Base-by-base conservation (phyloP, 805 yeast species). In the Kuraishia piskuri region DNA sequence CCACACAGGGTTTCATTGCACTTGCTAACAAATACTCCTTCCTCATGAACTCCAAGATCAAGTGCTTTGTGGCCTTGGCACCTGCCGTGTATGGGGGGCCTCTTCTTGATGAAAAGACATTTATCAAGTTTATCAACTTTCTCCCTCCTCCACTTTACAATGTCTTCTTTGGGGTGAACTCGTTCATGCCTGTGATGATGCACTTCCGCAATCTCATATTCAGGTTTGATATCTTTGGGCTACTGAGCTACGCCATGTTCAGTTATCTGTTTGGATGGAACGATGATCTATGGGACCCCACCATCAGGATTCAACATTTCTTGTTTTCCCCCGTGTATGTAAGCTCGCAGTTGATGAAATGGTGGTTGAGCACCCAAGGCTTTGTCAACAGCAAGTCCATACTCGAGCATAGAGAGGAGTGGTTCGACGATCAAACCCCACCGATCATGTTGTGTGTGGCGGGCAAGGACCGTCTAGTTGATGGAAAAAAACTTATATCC, bases 21-120 rank as follows among this genome's bases (percentile, higher is more conserved):
- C 70, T 94, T 37, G 77, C 86, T 19, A 70, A 72, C 52, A 77
- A 76, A 44, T 64, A 65, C 47, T 48, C 64, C 26, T 73, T 78
- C 52, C 66, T 68, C 17, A 59, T 80, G 44, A 80, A 82, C 49
- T 68, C 71, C 3, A 83, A 82, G 56, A 66, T 92, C 20, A 84
- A 83, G 53, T 76, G 79, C 52, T 88, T 89, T 62, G 73, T 88
- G 25, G 88, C 92, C 0, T 68, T 92, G 52, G 88, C 97, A 0
- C 98, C 99, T 0, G 98, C 98, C 0, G 84, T 90, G 2, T 94
- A 81, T 63, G 95, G 96, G 0, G 98, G 98, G 0, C 73, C 82
- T 1, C 68, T 90, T 48, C 72, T 92, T 25, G 79, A 86, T 59
- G 79, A 78, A 23, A 78, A 84, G 51, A 46, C 68, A 2, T 87